Evolutionary conservation across 2,329 filamentous ascomycete genomes (phyloP).

Genomic region (Ophidiomyces ophidiicola): DNA sequence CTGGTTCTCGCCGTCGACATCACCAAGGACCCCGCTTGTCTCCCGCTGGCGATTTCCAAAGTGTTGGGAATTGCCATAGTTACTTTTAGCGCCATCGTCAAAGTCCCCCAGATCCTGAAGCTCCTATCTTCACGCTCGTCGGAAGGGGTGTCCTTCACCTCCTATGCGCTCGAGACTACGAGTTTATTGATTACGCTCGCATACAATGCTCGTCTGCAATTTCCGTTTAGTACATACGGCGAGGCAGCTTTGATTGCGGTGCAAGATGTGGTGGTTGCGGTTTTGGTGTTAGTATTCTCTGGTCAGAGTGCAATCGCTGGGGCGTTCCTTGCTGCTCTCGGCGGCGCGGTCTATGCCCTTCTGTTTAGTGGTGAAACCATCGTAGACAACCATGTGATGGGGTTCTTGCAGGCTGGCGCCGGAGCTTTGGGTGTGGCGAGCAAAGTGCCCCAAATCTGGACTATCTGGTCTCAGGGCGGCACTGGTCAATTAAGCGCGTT

Average conservation of each 20-base stretch:
- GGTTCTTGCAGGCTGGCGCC: conserved; percentile 69
- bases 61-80: conserved; percentile 89
- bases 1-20: conserved; percentile 74
- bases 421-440: conserved; percentile 72
- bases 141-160: conserved; percentile 73
- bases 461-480: conserved; percentile 71
- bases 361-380: conserved; percentile 49
- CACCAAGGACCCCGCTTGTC: conserved; percentile 59
- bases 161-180: conserved; percentile 82
- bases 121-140: conserved; percentile 69
- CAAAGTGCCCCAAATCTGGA: conserved; percentile 86
- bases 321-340: conserved; percentile 65
- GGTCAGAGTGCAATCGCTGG: conserved; percentile 57
- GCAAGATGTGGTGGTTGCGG: conserved; percentile 82
- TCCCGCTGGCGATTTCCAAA: conserved; percentile 86
- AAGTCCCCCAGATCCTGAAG: conserved; percentile 94
- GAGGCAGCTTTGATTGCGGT: conserved; percentile 85
- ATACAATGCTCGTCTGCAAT: conserved; percentile 82
- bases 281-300: conserved; percentile 74
- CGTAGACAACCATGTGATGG: conserved; percentile 54
- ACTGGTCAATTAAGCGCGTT: conserved; percentile 96
- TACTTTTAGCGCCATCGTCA: conserved; percentile 77
- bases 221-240: conserved; percentile 93
- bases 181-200: conserved; percentile 79
- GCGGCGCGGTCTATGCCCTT: conserved; percentile 55